These are phyloP conservation scores for Mycena maculata DNA, from an alignment of 768 basidiomycete species.

Conservation along the genomic window DNA sequence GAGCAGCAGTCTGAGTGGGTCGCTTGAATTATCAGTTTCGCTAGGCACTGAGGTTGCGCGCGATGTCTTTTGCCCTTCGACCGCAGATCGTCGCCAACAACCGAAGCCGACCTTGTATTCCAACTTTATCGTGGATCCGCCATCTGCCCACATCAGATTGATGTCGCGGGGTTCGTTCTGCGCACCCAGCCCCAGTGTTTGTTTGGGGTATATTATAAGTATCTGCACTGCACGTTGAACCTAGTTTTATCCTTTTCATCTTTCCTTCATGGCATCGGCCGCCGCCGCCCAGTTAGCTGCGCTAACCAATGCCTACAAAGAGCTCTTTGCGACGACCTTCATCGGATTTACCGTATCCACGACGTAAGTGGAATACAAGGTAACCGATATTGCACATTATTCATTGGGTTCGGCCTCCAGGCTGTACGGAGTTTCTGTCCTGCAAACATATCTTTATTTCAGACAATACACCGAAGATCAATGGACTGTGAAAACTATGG, in stretches of 20 bases:
- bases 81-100: no score
- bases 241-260: neutral
- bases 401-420: neutral
- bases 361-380: neutral
- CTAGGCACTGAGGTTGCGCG: no score
- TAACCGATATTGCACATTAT: neutral
- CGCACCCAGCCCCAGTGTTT: no score
- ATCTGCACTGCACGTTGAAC: neutral
- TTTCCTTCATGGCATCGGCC: neutral
- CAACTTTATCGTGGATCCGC: no score
- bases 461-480: slow-evolving; percentile 14
- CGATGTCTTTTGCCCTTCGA: no score
- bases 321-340: slow-evolving; percentile 25
- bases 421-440: slow-evolving; percentile 22
- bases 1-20: no score
- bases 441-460: slow-evolving; percentile 26
- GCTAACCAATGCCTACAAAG: slow-evolving; percentile 19
- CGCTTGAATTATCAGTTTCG: no score
- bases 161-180: no score
- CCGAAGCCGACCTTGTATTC: no score
- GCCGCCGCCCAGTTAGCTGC: slow-evolving; percentile 24
- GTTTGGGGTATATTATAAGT: neutral
- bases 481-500: slow-evolving; percentile 22
- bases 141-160: no score
- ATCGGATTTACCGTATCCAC: slow-evolving; percentile 24